Base-by-base conservation (phyloP, 306 rosid genomes). In the Cicer arietinum region DNA sequence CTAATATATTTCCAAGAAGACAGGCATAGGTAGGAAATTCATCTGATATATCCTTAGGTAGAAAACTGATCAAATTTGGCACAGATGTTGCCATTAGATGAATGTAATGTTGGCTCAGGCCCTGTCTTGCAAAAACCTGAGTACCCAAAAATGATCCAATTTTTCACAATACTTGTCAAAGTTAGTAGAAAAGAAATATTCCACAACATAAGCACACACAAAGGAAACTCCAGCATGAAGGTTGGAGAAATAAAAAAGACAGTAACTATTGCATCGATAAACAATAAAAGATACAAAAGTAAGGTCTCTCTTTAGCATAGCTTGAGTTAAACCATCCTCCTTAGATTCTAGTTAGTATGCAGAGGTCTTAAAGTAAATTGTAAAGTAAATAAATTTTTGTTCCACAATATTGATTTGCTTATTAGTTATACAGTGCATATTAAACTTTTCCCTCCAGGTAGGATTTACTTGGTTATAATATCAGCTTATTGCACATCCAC, bases 11-110 rank as follows among this genome's bases (percentile, higher is more conserved):
- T 75, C 97, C 99, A 82, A 94, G 91, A 77, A 94, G 93, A 84
- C 99, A 94, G 67, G 95, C 99, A 85, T 90, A 88, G 77, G 93
- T 86, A 78, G 99, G 97, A 76, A 86, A 83, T 70, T 90, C 95
- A 48, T 81, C 77, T 17, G 97, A 85, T 72, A 89, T 80, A 84
- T 90, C 87, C 77, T 81, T 88, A 9, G 99, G 96, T 43, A 94
- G 97, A 67, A 81, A 76, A 78, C 73, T 79, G 79, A 82, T 88
- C 75, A 85, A 84, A 75, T 84, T 86, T 75, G 89, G 86, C 87
- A 90, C 86, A 79, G 73, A 92, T 6, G 79, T 69, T 72, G 95
- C 88, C 92, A 94, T 88, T 82, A 87, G 95, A 85, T 83, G 96
- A 78, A 92, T 72, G 77, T 94, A 92, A 85, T 85, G 85, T 75